These are phyloP conservation scores for Trematosphaeria pertusa DNA, from an alignment of 2,329 filamentous ascomycete genomes.

Conservation along the genomic window DNA sequence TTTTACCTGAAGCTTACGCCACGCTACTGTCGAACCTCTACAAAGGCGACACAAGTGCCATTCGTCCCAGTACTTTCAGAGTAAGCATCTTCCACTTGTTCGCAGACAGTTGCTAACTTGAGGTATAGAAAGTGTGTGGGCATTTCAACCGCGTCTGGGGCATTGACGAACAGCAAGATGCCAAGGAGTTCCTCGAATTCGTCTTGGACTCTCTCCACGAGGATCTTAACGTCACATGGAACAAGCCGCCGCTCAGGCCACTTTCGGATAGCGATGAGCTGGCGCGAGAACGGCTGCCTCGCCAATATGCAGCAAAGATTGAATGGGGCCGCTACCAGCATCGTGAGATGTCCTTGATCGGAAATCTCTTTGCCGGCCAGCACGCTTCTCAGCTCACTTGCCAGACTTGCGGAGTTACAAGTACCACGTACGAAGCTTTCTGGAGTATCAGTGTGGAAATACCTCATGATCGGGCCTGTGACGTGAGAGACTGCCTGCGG, in stretches of 20 bases:
- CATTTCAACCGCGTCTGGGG: slow-evolving; percentile 72
- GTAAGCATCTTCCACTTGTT: slow-evolving; percentile 28
- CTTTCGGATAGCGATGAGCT: slow-evolving; percentile 67
- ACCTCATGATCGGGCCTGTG: slow-evolving; percentile 64
- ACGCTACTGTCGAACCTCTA: slow-evolving; percentile 68
- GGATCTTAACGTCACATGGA: slow-evolving; percentile 78
- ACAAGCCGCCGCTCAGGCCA: slow-evolving; percentile 63
- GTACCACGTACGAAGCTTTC: slow-evolving; percentile 73
- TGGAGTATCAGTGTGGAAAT: slow-evolving; percentile 76
- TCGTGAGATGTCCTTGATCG: slow-evolving; percentile 76
- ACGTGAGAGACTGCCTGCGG: slow-evolving; percentile 73
- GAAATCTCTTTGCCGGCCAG: slow-evolving; percentile 78
- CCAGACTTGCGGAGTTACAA: slow-evolving; percentile 66
- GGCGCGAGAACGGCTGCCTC: slow-evolving; percentile 65
- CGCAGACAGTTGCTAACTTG: slow-evolving; percentile 22
- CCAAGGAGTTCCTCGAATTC: slow-evolving; percentile 87
- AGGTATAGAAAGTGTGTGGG: slow-evolving; percentile 65
- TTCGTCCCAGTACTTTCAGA: slow-evolving; percentile 56
- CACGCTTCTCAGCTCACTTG: slow-evolving; percentile 68
- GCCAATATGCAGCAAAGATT: slow-evolving; percentile 70
- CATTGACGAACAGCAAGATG: slow-evolving; percentile 82
- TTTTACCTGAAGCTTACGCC: slow-evolving; percentile 67
- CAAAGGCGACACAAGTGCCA: slow-evolving; percentile 62
- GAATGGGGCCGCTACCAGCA: slow-evolving; percentile 78
- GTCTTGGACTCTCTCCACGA: slow-evolving; percentile 82